A percentile compares a stretch with the other conserved stretches of the same genome.
Conservation (phyloP, 148 eudicot species). For the Mesembryanthemum crystallinum region DNA sequence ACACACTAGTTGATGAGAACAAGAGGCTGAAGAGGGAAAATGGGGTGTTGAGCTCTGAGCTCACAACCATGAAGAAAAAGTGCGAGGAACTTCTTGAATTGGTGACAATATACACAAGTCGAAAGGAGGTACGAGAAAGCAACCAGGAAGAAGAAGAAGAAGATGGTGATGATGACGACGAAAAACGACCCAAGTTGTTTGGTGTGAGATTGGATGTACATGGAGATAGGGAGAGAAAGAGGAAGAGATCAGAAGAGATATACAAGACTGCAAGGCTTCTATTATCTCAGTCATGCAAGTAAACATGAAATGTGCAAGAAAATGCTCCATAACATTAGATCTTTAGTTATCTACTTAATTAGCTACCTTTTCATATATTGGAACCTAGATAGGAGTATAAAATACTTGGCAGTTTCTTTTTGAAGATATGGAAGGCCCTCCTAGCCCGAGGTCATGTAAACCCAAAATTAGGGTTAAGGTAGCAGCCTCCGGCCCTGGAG, state of each 20-base stretch:
- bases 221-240: constrained; percentile 45
- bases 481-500: no score
- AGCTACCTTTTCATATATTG: no score
- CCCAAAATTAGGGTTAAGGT: no score
- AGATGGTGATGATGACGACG: constrained; percentile 18
- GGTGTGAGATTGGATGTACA: constrained; percentile 66
- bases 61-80: constrained; percentile 56
- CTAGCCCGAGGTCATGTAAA: neutral
- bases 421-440: no score
- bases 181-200: constrained; percentile 55
- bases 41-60: constrained; percentile 59
- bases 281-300: constrained; percentile 58
- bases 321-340: no score
- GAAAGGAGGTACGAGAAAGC: neutral
- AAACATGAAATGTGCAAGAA: neutral
- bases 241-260: constrained; percentile 41
- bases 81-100: constrained; percentile 68
- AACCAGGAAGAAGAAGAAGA: neutral
- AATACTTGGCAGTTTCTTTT: no score
- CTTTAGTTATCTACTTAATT: no score
- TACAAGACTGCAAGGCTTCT: constrained; percentile 33
- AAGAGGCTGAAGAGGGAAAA: constrained; percentile 64
- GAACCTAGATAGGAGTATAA: no score
- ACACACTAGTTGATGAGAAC: constrained; percentile 65
- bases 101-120: constrained; percentile 36